phyloP scores from a whole-genome alignment of 2,329 filamentous ascomycete genomes.

The Podosphaera fusca region DNA sequence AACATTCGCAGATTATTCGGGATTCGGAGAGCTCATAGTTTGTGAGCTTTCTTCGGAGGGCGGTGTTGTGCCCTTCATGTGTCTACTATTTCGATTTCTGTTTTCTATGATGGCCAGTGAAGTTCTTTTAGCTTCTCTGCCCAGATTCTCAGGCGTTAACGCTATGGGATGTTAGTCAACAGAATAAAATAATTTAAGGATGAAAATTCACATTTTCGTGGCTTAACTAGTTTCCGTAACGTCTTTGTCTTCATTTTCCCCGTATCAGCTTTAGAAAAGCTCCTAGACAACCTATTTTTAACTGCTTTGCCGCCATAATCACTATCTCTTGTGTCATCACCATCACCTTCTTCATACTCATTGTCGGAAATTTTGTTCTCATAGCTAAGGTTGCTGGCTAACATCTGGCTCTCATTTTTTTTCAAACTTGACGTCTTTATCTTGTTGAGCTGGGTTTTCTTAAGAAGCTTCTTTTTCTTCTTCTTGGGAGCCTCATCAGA shows the following conservation, averaged over 20 bases:
- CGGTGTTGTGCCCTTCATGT: neutral
- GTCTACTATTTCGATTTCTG: neutral
- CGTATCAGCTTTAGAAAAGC: neutral
- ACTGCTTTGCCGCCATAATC: slow-evolving; percentile 6
- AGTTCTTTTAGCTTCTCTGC: neutral
- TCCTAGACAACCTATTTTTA: neutral
- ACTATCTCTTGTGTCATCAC: slow-evolving; percentile 12
- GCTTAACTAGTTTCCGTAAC: neutral
- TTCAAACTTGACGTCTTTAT: slow-evolving; percentile 5
- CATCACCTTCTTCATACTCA: slow-evolving; percentile 7
- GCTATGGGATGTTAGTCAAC: neutral
- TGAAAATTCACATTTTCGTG: neutral
- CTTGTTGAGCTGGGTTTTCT: slow-evolving; percentile 11
- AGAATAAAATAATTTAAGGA: neutral
- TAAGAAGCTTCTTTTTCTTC: slow-evolving; percentile 13
- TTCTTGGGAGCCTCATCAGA: slow-evolving; percentile 13
- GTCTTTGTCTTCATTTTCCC: neutral
- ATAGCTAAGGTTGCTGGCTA: slow-evolving; percentile 6
- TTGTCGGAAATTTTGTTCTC: slow-evolving; percentile 6
- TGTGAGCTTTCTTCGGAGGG: slow-evolving; percentile 6
- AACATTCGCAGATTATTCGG: neutral
- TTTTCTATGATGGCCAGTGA: neutral
- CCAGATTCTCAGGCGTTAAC: neutral
- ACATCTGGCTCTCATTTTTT: slow-evolving; percentile 5
- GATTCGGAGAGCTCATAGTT: slow-evolving; percentile 8